A percentile compares a stretch with the other conserved stretches of the same genome.
phyloP scores from a whole-genome alignment of 768 basidiomycete species.

The Flagelloscypha sp. region DNA sequence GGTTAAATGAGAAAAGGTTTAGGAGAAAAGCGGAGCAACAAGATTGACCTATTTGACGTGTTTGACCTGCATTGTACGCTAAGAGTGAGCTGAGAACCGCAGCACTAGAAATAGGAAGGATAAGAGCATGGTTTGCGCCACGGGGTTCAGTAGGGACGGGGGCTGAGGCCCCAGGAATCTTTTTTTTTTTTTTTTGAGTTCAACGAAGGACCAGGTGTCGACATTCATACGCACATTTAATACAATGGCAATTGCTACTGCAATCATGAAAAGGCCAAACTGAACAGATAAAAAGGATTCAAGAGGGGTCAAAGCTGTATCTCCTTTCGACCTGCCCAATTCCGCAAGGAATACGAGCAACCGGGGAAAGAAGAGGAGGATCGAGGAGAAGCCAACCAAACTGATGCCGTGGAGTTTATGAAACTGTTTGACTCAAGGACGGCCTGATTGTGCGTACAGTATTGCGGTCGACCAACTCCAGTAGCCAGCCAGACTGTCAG shows the following conservation, averaged over 20 bases:
- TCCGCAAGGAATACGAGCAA: conserved; percentile 62
- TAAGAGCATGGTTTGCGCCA: conserved; percentile 47
- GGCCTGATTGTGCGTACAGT: not conserved
- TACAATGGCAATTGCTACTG: conserved; percentile 47
- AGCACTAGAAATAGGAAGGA: conserved; percentile 50
- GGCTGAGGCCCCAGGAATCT: conserved; percentile 38
- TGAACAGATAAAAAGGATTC: conserved; percentile 66
- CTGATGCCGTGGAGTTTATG: conserved; percentile 19
- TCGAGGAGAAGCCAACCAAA: conserved; percentile 24
- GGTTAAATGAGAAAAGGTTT: no score
- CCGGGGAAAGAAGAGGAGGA: conserved; percentile 48
- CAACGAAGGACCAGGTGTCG: conserved; percentile 2
- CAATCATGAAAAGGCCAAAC: conserved; percentile 52
- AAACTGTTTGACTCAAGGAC: not conserved
- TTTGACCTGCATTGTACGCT: conserved; percentile 52
- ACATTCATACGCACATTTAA: conserved; percentile 39
- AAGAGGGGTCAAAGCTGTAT: conserved; percentile 47
- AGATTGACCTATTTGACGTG: no score
- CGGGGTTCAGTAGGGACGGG: conserved; percentile 20
- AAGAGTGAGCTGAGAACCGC: conserved; percentile 49
- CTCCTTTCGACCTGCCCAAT: conserved; percentile 22
- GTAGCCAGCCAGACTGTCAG: no score
- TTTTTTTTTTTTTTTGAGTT: conserved; percentile 8
- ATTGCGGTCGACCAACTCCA: no score
- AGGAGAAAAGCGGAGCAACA: no score